phyloP scores from a whole-genome alignment of 2,329 filamentous ascomycete genomes.

The Aspergillus hortae region DNA sequence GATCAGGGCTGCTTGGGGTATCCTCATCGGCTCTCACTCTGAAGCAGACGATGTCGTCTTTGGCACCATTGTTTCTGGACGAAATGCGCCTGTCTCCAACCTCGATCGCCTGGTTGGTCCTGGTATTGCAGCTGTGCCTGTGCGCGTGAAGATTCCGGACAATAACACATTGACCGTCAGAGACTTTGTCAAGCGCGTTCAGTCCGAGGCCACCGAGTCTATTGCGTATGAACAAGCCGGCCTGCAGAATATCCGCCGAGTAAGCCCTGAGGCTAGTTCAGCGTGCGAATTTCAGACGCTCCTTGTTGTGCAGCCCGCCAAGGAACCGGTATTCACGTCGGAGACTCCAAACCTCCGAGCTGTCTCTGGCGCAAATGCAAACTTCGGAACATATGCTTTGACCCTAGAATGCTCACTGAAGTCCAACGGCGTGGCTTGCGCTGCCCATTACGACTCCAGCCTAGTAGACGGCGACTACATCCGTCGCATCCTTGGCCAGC shows the following conservation, averaged over 20 bases:
- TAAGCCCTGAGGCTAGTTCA: background rate
- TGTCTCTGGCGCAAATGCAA: conserved; percentile 5
- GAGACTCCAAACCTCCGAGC: conserved; percentile 5
- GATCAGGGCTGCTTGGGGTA: conserved; percentile 7
- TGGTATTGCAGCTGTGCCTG: conserved; percentile 6
- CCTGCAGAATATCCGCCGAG: conserved; percentile 6
- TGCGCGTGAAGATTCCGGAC: conserved; percentile 4
- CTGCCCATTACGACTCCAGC: conserved; percentile 11
- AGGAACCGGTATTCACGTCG: background rate
- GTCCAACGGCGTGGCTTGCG: conserved; percentile 1
- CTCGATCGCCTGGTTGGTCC: conserved; percentile 7
- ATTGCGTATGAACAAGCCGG: conserved; percentile 10
- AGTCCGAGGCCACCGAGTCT: conserved; percentile 2
- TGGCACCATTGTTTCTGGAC: conserved; percentile 6
- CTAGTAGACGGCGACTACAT: conserved; percentile 3
- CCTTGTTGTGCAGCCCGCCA: conserved; percentile 9
- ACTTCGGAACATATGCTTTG: conserved; percentile 11
- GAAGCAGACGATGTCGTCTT: conserved; percentile 9
- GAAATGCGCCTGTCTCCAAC: conserved; percentile 6
- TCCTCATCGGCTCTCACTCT: conserved; percentile 6
- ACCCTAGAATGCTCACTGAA: conserved; percentile 10
- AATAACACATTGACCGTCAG: background rate
- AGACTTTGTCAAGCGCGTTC: conserved; percentile 4
- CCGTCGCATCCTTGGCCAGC: conserved; percentile 9
- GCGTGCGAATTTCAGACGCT: conserved; percentile 8